These are phyloP conservation scores for Dendrobium catenatum DNA, from an alignment of 106 monocot genomes.

Conservation along the genomic window DNA sequence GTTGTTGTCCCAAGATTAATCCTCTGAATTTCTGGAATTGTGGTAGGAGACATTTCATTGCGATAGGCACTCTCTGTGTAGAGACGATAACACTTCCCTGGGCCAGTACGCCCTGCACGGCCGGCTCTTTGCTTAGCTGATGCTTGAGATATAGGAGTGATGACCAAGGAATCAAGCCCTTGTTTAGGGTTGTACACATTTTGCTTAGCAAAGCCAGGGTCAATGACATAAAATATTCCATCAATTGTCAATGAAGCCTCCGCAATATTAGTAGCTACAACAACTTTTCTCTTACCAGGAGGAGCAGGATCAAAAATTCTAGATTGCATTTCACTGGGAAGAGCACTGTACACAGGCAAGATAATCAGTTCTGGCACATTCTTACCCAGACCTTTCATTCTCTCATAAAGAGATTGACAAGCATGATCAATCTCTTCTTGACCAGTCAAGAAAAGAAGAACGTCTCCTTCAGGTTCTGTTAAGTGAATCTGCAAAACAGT, in stretches of 20 bases:
- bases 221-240: too few relatives aligned
- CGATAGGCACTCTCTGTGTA: slow-evolving; percentile 94
- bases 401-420: slow-evolving; percentile 88
- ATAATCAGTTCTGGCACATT: slow-evolving; percentile 94
- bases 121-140: slow-evolving; percentile 97
- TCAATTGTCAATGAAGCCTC: too few relatives aligned
- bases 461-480: slow-evolving; percentile 90
- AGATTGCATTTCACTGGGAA: slow-evolving; percentile 68
- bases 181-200: too few relatives aligned
- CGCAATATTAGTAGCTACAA: too few relatives aligned
- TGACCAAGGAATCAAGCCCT: slow-evolving; percentile 26
- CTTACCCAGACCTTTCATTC: slow-evolving; percentile 91
- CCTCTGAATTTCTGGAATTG: slow-evolving; percentile 89
- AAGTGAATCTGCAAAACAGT: slow-evolving; percentile 91
- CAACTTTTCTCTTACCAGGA: too few relatives aligned
- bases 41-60: slow-evolving; percentile 96
- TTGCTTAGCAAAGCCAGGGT: too few relatives aligned
- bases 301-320: too few relatives aligned
- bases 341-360: slow-evolving; percentile 94
- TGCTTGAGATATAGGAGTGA: slow-evolving; percentile 95
- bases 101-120: slow-evolving; percentile 94
- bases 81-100: slow-evolving; percentile 92
- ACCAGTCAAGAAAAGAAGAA: slow-evolving; percentile 90
- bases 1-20: slow-evolving; percentile 83
- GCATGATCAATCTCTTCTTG: slow-evolving; percentile 97